Evolutionary conservation across 805 yeast genomes (phyloP).

Genomic region (Nakazawaea peltata): DNA sequence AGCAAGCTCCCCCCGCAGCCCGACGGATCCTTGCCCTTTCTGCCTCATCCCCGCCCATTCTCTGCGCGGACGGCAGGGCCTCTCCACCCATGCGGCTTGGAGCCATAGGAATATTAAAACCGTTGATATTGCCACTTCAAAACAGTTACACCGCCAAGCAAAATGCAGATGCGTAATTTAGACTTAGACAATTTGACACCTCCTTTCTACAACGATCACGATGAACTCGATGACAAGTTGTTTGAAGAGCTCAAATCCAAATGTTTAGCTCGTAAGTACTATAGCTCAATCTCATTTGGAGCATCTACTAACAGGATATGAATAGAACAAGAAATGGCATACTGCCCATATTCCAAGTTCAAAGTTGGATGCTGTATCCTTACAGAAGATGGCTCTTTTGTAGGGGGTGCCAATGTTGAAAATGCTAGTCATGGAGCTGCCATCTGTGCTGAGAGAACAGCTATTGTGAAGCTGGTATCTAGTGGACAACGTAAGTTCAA

Average conservation of each 20-base stretch:
- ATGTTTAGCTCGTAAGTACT: constrained; percentile 10
- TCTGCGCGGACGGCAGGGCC: too few relatives aligned
- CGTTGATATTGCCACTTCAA: too few relatives aligned
- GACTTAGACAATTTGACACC: constrained; percentile 6
- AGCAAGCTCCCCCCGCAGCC: too few relatives aligned
- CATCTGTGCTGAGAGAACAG: constrained; percentile 71
- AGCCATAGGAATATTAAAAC: too few relatives aligned
- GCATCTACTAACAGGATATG: neutral
- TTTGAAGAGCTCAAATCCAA: constrained; percentile 14
- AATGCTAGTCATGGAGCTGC: constrained; percentile 83
- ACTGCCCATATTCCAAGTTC: constrained; percentile 69
- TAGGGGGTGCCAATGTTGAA: constrained; percentile 83
- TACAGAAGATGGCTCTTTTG: constrained; percentile 36
- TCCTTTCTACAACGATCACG: constrained; percentile 10
- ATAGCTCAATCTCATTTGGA: neutral
- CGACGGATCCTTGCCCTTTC: too few relatives aligned
- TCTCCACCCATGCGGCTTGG: too few relatives aligned
- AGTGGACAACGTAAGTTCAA: constrained; percentile 33
- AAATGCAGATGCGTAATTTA: too few relatives aligned
- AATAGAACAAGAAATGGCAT: constrained; percentile 43
- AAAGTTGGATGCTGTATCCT: constrained; percentile 79
- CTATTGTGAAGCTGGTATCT: constrained; percentile 48
- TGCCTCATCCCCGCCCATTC: too few relatives aligned
- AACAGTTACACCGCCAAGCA: too few relatives aligned
- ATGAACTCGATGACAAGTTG: constrained; percentile 6